Base-by-base conservation (phyloP, 2,329 filamentous ascomycete genomes). In the Epichloe coenophiala region DNA sequence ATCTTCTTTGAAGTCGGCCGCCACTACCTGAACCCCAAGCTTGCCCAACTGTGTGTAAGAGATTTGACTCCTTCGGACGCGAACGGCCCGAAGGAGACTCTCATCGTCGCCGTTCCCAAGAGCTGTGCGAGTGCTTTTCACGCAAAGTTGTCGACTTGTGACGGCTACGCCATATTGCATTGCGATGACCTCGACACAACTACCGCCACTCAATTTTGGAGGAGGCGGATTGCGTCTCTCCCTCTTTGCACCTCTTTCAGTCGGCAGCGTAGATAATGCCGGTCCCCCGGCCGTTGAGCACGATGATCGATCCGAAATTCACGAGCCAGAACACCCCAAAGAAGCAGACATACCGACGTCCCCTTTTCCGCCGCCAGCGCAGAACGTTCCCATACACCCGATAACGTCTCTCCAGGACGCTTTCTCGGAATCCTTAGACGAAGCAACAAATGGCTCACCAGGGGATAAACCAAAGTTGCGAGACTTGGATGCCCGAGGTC, bases 371-470 rank as follows among this genome's bases (percentile, higher is more conserved):
- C 39, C 51, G 12, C 21, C 47, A 12, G 11, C 47, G 17, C 47
- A 59, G 47, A 57, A 55, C 39, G 64, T 66, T 43, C 65, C 65
- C 12, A 56, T 57, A 12, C 88, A 94, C 62, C 88, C 88, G 6
- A 83, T 93, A 48, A 70, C 78, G 15, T 76, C 78, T 33, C 86
- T 93, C 79, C 88, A 93, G 64, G 79, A 77, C 54, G 86, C 88
- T 54, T 93, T 94, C 63, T 82, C 86, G 58, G 88, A 93, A 67
- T 91, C 86, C 2, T 79, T 93, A 58, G 70, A 80, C 51, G 88
- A 93, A 61, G 83, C 83, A 36, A 79, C 79, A 13, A 69, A 71
- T n/a, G 70, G 67, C 11, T 64, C 67, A 3, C 67, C 67, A 12
- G 57, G 54, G 5, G 58, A 58, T 9, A 79, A 80, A 57, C 77